Percentiles rank a stretch among this genome's conserved stretches.
phyloP scores from a whole-genome alignment of 495 filamentous ascomycete species.

The Bathelium albidoporum region DNA sequence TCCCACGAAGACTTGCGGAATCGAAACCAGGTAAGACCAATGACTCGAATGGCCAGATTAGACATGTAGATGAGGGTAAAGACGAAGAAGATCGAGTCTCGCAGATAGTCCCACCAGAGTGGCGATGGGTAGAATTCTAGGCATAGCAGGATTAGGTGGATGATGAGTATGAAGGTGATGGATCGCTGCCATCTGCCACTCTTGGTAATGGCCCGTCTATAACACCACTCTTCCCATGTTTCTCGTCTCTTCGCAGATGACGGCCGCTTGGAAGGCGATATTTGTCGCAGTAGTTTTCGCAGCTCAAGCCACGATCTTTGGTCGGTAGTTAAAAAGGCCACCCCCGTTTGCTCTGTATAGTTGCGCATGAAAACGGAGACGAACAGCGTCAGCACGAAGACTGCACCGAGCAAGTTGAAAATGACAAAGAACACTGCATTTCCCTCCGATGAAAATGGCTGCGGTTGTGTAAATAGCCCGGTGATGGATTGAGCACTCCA shows the following conservation, averaged over 20 bases:
- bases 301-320: conserved; percentile 96
- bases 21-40: conserved; percentile 85
- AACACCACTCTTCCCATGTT: conserved; percentile 84
- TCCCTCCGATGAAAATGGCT: conserved; percentile 55
- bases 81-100: conserved; percentile 67
- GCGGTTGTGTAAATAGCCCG: conserved; percentile 62
- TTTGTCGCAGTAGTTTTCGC: conserved; percentile 83
- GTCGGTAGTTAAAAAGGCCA: conserved; percentile 91
- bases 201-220: conserved; percentile 87
- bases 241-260: conserved; percentile 62
- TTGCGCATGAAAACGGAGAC: conserved; percentile 99
- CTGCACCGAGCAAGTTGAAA: conserved; percentile 93
- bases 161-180: conserved; percentile 64
- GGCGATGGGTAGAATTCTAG: conserved; percentile 76
- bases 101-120: conserved; percentile 49
- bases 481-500: conserved; percentile 71
- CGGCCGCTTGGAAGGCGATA: conserved; percentile 81
- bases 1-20: conserved; percentile 96
- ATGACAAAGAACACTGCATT: conserved; percentile 91
- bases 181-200: conserved; percentile 82
- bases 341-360: conserved; percentile 96
- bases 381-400: conserved; percentile 96
- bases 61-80: conserved; percentile 79
- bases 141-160: conserved; percentile 75
- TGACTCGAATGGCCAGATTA: conserved; percentile 74